These are phyloP conservation scores for Ephemerocybe angulata DNA, from an alignment of 768 basidiomycete species.

Conservation along the genomic window DNA sequence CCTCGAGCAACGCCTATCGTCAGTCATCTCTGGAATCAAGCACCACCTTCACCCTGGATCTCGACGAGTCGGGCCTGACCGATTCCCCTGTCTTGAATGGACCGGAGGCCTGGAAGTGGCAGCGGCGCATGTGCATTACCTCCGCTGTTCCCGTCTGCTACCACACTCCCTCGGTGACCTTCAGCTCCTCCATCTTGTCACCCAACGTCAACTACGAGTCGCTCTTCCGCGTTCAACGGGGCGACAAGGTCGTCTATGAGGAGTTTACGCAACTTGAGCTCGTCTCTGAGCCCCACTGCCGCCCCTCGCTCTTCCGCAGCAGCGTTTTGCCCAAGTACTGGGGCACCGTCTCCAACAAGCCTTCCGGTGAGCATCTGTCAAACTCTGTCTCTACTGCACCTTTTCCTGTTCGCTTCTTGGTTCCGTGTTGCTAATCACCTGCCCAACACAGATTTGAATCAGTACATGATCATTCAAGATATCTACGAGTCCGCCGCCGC, in stretches of 20 bases:
- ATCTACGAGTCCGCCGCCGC: conserved; percentile 1
- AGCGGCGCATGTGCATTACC: conserved; percentile 9
- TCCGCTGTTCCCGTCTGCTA: conserved; percentile 11
- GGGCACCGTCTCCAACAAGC: conserved; percentile 12
- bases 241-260: conserved; percentile 11
- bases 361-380: conserved; percentile 10
- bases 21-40: not conserved
- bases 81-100: conserved; percentile 14
- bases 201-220: conserved; percentile 12
- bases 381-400: not conserved
- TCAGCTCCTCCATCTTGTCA: conserved; percentile 16
- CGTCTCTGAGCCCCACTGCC: conserved; percentile 4
- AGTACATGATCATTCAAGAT: conserved; percentile 10
- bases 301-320: conserved; percentile 10
- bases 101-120: conserved; percentile 13
- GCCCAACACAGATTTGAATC: conserved; percentile 2
- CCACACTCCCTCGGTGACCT: conserved; percentile 16
- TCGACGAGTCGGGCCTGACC: conserved; percentile 20
- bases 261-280: conserved; percentile 6
- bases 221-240: conserved; percentile 14
- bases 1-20: conserved; percentile 8
- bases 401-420: not conserved
- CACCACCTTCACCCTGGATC: conserved; percentile 21
- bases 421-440: not conserved
- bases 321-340: conserved; percentile 18